Percentiles rank a stretch among this genome's conserved stretches.
Conservation (phyloP, 768 basidiomycete genomes). For the Psilocybe cubensis region DNA sequence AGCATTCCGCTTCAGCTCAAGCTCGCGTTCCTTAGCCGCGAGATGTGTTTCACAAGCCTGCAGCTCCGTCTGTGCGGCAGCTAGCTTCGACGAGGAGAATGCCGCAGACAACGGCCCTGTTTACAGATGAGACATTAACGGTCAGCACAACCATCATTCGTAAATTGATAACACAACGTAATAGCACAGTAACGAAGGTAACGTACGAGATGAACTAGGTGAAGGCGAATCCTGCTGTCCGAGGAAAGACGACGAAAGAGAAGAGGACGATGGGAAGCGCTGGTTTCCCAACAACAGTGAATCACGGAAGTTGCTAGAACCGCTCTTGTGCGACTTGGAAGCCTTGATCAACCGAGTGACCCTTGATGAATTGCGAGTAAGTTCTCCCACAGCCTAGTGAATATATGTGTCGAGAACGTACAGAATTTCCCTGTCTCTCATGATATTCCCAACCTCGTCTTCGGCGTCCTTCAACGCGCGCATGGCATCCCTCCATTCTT, state of each 20-base stretch:
- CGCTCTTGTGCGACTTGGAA: slow-evolving; percentile 55
- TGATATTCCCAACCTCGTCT: slow-evolving; percentile 70
- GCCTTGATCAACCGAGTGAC: slow-evolving; percentile 81
- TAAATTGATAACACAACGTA: neutral
- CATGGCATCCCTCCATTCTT: slow-evolving; percentile 68
- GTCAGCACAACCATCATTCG: neutral
- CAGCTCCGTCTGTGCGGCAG: slow-evolving; percentile 71
- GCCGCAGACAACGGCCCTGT: slow-evolving; percentile 24
- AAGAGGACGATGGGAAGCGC: slow-evolving; percentile 44
- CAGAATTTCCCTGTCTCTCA: slow-evolving; percentile 84
- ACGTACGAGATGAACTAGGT: slow-evolving; percentile 24
- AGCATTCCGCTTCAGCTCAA: slow-evolving; percentile 53
- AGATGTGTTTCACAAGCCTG: slow-evolving; percentile 84
- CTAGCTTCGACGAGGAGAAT: slow-evolving; percentile 55
- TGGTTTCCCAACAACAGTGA: slow-evolving; percentile 36
- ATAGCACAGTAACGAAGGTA: neutral
- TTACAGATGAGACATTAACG: neutral
- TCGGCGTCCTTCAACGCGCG: slow-evolving; percentile 65
- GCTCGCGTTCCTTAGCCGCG: slow-evolving; percentile 67
- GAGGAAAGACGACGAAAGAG: slow-evolving; percentile 28
- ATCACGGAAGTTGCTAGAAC: slow-evolving; percentile 39
- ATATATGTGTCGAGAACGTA: slow-evolving; percentile 37
- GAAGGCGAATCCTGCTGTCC: slow-evolving; percentile 25
- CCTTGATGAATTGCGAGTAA: slow-evolving; percentile 36
- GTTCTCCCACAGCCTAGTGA: neutral